Conservation (phyloP, 2,329 filamentous ascomycete species). For the Ceratocystis lukuohia region DNA sequence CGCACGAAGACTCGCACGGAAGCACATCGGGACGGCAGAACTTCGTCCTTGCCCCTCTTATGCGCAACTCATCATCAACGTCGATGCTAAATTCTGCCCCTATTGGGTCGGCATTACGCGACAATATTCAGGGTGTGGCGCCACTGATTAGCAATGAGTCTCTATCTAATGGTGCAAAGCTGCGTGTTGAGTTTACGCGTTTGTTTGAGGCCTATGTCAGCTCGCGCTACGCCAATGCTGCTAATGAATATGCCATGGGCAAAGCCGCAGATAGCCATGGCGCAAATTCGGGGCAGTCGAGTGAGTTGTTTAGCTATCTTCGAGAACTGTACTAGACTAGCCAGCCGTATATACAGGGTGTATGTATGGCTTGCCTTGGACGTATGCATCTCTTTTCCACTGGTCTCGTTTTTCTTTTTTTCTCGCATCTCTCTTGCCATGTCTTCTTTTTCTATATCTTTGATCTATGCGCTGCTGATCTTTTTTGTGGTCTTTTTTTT, state of each 20-base stretch:
- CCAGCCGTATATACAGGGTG: too few species aligned
- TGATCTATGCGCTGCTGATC: background rate
- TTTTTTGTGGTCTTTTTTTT: background rate
- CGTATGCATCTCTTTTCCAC: too few species aligned
- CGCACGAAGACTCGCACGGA: constrained; percentile 11
- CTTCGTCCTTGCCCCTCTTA: constrained; percentile 15
- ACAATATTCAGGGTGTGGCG: constrained; percentile 19
- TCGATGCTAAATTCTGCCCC: constrained; percentile 16
- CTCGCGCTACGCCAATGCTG: constrained; percentile 20
- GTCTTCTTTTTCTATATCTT: constrained; percentile 2
- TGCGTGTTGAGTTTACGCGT: constrained; percentile 42
- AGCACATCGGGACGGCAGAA: constrained; percentile 5
- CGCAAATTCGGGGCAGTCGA: background rate
- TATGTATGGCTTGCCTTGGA: too few species aligned
- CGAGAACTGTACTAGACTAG: constrained; percentile 12
- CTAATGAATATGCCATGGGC: constrained; percentile 9
- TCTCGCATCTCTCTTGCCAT: background rate
- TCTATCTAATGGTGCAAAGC: constrained; percentile 33
- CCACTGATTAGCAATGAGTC: constrained; percentile 17
- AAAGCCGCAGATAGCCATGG: constrained; percentile 7
- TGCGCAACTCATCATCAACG: background rate
- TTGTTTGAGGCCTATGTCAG: constrained; percentile 32
- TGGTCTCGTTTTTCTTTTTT: background rate
- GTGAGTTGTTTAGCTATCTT: constrained; percentile 15
- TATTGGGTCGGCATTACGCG: background rate